phyloP scores from a whole-genome alignment of 1,284 basidiomycete genomes.

The Ceratobasidium sp. region DNA sequence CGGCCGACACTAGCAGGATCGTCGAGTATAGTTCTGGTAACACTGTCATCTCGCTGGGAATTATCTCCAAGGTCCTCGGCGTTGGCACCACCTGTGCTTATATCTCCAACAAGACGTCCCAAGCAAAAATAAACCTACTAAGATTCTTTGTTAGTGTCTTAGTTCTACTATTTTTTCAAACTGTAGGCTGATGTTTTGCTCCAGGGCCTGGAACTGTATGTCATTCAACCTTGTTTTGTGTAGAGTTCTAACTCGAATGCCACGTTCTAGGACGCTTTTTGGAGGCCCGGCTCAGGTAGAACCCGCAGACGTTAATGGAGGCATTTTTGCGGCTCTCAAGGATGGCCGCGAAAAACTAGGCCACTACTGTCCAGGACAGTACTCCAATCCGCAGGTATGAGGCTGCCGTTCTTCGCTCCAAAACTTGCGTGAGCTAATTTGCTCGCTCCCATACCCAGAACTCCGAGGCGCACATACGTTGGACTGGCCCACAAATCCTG shows the following conservation, averaged over 20 bases:
- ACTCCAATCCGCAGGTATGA: slow-evolving; percentile 40
- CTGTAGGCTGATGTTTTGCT: background rate
- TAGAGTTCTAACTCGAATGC: too few species aligned
- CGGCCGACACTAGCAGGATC: slow-evolving; percentile 8
- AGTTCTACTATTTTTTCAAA: too few species aligned
- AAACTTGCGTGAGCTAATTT: too few species aligned
- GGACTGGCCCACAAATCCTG: slow-evolving; percentile 38
- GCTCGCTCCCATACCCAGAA: too few species aligned
- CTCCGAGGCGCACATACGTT: slow-evolving; percentile 41
- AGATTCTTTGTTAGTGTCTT: slow-evolving; percentile 34
- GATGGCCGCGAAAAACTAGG: slow-evolving; percentile 21
- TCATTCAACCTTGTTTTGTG: too few species aligned
- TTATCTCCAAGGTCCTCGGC: slow-evolving; percentile 30
- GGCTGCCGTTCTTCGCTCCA: too few species aligned
- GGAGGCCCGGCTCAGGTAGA: slow-evolving; percentile 42
- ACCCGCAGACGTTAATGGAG: slow-evolving; percentile 41
- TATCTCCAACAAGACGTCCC: slow-evolving; percentile 45
- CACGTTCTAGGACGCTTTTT: slow-evolving; percentile 34
- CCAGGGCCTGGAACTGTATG: slow-evolving; percentile 37
- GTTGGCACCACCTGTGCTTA: slow-evolving; percentile 26
- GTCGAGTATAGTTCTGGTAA: slow-evolving; percentile 43
- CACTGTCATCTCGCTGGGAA: slow-evolving; percentile 37
- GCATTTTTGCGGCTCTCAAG: slow-evolving; percentile 43
- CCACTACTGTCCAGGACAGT: slow-evolving; percentile 38
- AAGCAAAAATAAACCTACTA: slow-evolving; percentile 37